Percentiles rank a stretch among this genome's conserved stretches.
Conservation (phyloP, 768 basidiomycete species). For the Russula sp. region DNA sequence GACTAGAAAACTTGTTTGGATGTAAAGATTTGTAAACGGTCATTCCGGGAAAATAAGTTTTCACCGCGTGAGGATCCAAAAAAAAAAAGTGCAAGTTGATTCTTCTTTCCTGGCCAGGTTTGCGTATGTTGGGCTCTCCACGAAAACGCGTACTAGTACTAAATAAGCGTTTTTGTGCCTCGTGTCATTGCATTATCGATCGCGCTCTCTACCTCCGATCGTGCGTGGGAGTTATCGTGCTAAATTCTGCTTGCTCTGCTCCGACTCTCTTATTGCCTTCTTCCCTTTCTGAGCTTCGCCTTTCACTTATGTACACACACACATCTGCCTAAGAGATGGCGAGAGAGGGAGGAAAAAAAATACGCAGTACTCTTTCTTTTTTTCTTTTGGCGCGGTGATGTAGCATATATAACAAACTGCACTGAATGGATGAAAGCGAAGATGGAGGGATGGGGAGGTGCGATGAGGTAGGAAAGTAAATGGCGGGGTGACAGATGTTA, state of each 20-base stretch:
- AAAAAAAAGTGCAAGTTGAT: background rate
- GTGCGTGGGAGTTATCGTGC: too few relatives aligned
- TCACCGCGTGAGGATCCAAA: background rate
- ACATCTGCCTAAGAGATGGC: background rate
- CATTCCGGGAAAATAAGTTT: background rate
- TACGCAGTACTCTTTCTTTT: background rate
- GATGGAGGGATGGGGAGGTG: background rate
- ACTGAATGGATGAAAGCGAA: background rate
- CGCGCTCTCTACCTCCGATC: too few relatives aligned
- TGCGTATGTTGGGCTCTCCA: too few relatives aligned
- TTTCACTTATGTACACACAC: too few relatives aligned
- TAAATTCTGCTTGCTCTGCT: too few relatives aligned
- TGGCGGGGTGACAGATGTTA: constrained; percentile 8
- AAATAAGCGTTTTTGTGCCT: too few relatives aligned
- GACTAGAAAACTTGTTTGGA: too few relatives aligned
- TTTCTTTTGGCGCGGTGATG: background rate
- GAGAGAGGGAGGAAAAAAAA: background rate
- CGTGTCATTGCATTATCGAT: too few relatives aligned
- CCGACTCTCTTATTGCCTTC: too few relatives aligned
- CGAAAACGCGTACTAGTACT: too few relatives aligned
- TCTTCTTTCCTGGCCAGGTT: background rate
- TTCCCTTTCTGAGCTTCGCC: too few relatives aligned
- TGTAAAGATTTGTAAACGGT: too few relatives aligned
- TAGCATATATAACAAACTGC: background rate
- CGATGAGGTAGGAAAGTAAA: background rate